These are phyloP conservation scores for Secale cereale DNA, from an alignment of 176 grass and related monocot genomes.

Conservation along the genomic window DNA sequence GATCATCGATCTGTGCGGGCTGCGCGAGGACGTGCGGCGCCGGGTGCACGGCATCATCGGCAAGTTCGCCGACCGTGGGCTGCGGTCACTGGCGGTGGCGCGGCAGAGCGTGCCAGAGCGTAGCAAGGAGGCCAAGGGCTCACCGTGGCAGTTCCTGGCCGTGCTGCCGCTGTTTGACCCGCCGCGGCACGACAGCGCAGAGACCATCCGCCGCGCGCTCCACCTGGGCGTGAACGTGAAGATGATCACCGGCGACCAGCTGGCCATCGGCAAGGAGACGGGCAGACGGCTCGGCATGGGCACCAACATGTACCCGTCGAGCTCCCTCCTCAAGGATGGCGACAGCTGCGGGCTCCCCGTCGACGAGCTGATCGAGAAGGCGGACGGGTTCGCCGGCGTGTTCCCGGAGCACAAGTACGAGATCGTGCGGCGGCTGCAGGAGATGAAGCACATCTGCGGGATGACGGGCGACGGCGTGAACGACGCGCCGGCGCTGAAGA, in stretches of 20 bases:
- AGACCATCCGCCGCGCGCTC: slow-evolving; percentile 69
- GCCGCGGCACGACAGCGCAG: slow-evolving; percentile 68
- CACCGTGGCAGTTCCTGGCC: slow-evolving; percentile 75
- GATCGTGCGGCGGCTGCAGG: slow-evolving; percentile 75
- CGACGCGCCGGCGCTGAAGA: slow-evolving; percentile 89
- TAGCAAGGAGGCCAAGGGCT: slow-evolving; percentile 49
- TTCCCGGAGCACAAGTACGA: slow-evolving; percentile 99
- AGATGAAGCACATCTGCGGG: slow-evolving; percentile 75
- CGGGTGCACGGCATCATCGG: slow-evolving; percentile 55
- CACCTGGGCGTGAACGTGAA: slow-evolving; percentile 87
- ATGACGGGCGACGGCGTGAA: slow-evolving; percentile 96
- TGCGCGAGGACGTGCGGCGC: slow-evolving; percentile 34
- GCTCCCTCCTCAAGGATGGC: slow-evolving; percentile 48
- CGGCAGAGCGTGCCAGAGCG: slow-evolving; percentile 57
- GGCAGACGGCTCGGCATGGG: slow-evolving; percentile 74
- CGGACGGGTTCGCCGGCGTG: slow-evolving; percentile 84
- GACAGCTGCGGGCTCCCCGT: slow-evolving; percentile 46
- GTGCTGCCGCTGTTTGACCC: slow-evolving; percentile 80
- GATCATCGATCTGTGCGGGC: slow-evolving; percentile 70
- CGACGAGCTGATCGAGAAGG: slow-evolving; percentile 84
- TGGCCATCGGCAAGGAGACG: slow-evolving; percentile 90
- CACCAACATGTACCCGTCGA: slow-evolving; percentile 89
- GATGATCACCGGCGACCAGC: slow-evolving; percentile 92
- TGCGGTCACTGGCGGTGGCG: slow-evolving; percentile 57
- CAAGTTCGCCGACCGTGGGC: slow-evolving; percentile 57